Conservation (phyloP, 306 rosid species). For the Sicyos baderoa region DNA sequence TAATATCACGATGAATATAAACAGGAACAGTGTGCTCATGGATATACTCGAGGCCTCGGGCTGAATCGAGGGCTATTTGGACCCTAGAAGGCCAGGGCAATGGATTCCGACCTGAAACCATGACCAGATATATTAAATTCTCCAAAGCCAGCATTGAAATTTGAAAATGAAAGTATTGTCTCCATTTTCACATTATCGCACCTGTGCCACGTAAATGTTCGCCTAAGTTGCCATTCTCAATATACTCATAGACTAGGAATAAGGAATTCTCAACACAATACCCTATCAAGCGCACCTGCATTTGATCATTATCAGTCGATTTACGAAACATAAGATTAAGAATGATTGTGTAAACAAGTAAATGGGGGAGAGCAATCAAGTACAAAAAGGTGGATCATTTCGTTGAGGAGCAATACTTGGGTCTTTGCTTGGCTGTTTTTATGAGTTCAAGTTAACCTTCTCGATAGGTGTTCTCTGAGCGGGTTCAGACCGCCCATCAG, state of each 20-base stretch:
- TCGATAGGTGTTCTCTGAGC: background rate
- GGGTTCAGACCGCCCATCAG: background rate
- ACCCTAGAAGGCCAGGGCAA: constrained; percentile 79
- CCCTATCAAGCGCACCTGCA: constrained; percentile 93
- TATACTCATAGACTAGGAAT: constrained; percentile 81
- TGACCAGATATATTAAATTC: constrained; percentile 11
- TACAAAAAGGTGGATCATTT: background rate
- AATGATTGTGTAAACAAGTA: constrained; percentile 7
- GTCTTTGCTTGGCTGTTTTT: background rate
- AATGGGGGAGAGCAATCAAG: background rate
- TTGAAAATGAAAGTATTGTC: background rate
- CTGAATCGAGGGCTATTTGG: constrained; percentile 93
- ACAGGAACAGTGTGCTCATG: constrained; percentile 98
- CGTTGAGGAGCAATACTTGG: background rate
- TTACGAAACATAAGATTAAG: background rate
- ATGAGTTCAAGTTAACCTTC: constrained; percentile 1
- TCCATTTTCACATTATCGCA: constrained; percentile 24
- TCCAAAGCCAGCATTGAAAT: background rate
- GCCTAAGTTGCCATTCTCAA: constrained; percentile 85
- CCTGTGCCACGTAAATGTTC: constrained; percentile 89
- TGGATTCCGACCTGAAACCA: constrained; percentile 58
- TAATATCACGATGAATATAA: constrained; percentile 90
- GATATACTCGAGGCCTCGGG: constrained; percentile 94
- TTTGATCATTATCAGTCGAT: background rate
- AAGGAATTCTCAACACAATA: constrained; percentile 83